These are phyloP conservation scores for Fusarium sp. DNA, from an alignment of 2,329 filamentous ascomycete species.

Conservation along the genomic window DNA sequence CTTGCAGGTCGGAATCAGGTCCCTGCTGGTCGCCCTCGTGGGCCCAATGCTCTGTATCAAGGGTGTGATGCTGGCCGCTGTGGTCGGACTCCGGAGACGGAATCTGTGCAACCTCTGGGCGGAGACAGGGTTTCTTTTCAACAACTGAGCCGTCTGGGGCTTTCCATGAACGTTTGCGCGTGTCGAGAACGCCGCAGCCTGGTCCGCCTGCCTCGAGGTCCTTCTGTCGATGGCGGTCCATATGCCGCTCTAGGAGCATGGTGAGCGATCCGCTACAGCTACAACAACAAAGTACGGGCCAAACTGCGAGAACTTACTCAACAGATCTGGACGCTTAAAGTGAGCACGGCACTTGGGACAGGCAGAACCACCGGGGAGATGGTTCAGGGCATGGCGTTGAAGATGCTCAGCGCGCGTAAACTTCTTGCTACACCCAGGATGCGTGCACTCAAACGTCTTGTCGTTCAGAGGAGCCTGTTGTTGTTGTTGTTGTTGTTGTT, in stretches of 20 bases:
- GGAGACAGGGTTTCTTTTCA: slow-evolving; percentile 53
- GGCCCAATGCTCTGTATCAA: background rate
- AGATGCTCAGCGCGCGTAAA: slow-evolving; percentile 73
- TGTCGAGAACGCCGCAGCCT: slow-evolving; percentile 66
- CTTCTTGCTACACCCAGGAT: slow-evolving; percentile 64
- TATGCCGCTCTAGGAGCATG: slow-evolving; percentile 67
- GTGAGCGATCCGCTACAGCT: background rate
- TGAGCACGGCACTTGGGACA: slow-evolving; percentile 73
- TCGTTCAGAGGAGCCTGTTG: slow-evolving; percentile 16
- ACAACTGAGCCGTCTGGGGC: slow-evolving; percentile 68
- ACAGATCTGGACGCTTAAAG: slow-evolving; percentile 73
- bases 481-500: slow-evolving; percentile 5
- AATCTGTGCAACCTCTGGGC: slow-evolving; percentile 17
- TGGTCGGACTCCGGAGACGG: slow-evolving; percentile 22
- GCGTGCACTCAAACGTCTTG: slow-evolving; percentile 55
- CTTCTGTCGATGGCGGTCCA: slow-evolving; percentile 67
- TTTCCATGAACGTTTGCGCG: slow-evolving; percentile 70
- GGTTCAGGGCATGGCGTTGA: slow-evolving; percentile 71
- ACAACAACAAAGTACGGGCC: background rate
- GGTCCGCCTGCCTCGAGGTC: slow-evolving; percentile 70
- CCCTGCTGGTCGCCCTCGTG: slow-evolving; percentile 1
- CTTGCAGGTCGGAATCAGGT: background rate
- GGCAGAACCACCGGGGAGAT: slow-evolving; percentile 67
- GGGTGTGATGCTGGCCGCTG: slow-evolving; percentile 17
- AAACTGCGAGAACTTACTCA: slow-evolving; percentile 38